A percentile compares a stretch with the other conserved stretches of the same genome.
phyloP scores from a whole-genome alignment of 169 alveolate species.

The Plasmodium chabaudi region DNA sequence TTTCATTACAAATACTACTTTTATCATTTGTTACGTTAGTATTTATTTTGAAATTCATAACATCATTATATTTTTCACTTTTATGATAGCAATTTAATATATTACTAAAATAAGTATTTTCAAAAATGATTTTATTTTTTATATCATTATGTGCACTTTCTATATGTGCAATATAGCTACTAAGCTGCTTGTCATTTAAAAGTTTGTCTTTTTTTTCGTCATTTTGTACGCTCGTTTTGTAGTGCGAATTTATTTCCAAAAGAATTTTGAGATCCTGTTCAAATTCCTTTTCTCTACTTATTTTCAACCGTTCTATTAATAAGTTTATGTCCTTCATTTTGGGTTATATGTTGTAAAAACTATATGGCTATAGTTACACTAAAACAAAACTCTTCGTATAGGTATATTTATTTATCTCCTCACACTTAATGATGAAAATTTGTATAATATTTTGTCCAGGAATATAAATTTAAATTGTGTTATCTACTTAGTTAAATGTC shows the following conservation, averaged over 20 bases:
- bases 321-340: conserved; percentile 60
- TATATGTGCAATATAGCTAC: conserved; percentile 8
- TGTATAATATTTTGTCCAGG: no score
- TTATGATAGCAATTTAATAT: conserved; percentile 28
- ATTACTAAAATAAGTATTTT: conserved; percentile 35
- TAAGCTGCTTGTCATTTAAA: background rate
- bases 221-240: background rate
- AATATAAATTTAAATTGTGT: no score
- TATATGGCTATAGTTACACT: background rate
- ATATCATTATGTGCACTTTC: background rate
- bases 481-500: no score
- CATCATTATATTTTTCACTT: conserved; percentile 7
- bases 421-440: no score
- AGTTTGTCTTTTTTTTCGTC: background rate
- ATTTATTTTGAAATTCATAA: background rate
- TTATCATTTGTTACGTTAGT: background rate
- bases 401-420: background rate
- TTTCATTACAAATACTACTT: background rate
- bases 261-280: conserved; percentile 58
- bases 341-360: background rate
- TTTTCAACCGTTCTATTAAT: conserved; percentile 8
- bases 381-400: background rate
- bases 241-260: conserved; percentile 32
- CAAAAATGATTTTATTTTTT: conserved; percentile 21
- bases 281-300: conserved; percentile 34